phyloP scores from a whole-genome alignment of 1,284 basidiomycete genomes.

The Xerocomus amazonicus region DNA sequence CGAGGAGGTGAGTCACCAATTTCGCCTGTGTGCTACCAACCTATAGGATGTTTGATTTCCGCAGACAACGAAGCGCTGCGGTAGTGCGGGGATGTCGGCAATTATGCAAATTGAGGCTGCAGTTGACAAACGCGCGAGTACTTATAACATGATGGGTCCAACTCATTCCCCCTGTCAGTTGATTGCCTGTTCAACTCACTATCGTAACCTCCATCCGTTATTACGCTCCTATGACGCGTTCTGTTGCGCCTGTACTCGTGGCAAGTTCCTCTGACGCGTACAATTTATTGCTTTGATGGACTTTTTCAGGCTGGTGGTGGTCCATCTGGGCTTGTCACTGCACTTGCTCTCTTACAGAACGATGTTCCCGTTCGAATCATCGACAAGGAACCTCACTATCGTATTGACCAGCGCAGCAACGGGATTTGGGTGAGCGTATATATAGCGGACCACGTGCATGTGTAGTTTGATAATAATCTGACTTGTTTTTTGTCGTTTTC shows the following conservation, averaged over 20 bases:
- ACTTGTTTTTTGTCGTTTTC: no score
- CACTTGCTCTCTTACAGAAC: slow-evolving; percentile 42
- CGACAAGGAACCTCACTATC: slow-evolving; percentile 28
- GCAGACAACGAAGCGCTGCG: no score
- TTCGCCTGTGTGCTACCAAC: no score
- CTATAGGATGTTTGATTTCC: no score
- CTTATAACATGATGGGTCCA: no score
- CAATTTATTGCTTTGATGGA: not conserved
- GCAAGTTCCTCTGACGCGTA: slow-evolving; percentile 5
- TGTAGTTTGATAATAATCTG: no score
- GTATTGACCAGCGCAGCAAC: slow-evolving; percentile 26
- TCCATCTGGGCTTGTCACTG: slow-evolving; percentile 46
- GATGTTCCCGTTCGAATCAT: slow-evolving; percentile 40
- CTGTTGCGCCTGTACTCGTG: slow-evolving; percentile 19
- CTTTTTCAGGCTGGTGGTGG: slow-evolving; percentile 44
- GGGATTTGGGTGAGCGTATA: slow-evolving; percentile 26
- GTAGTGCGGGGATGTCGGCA: no score
- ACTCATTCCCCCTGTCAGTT: no score
- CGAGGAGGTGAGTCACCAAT: no score
- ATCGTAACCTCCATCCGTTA: not conserved
- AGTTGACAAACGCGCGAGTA: no score
- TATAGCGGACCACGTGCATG: not conserved
- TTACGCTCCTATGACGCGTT: slow-evolving; percentile 10
- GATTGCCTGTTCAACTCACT: no score
- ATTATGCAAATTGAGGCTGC: no score